Conservation (phyloP, 495 filamentous ascomycete species). For the Friedmanniomyces endolithicus region DNA sequence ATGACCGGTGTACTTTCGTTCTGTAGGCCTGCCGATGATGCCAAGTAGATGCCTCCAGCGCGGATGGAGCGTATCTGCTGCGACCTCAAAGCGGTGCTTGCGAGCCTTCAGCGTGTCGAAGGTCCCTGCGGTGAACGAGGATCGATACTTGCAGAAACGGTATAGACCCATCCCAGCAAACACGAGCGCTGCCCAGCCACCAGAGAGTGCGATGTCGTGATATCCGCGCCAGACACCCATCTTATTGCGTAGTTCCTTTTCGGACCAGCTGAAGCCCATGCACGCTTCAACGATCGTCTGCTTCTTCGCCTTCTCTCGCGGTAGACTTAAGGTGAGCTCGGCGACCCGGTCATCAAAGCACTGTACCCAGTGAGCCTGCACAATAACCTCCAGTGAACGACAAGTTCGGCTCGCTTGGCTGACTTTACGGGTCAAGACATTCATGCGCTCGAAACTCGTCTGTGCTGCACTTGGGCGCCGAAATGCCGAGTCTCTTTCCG, state of each 20-base stretch:
- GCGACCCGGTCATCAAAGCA: conserved; percentile 22
- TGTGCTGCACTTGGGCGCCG: background rate
- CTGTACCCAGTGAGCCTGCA: conserved; percentile 22
- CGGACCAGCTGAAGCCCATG: conserved; percentile 22
- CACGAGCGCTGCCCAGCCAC: conserved; percentile 28
- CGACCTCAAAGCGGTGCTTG: conserved; percentile 25
- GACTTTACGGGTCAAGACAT: conserved; percentile 20
- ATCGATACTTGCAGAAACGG: conserved; percentile 31
- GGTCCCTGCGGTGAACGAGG: conserved; percentile 23
- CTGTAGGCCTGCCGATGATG: conserved; percentile 15
- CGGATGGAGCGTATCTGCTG: conserved; percentile 30
- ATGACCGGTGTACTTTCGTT: conserved; percentile 22
- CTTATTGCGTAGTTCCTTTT: conserved; percentile 30
- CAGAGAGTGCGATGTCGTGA: conserved; percentile 25
- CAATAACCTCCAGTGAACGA: conserved; percentile 20
- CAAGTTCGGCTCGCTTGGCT: conserved; percentile 20
- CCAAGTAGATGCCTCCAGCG: conserved; percentile 24
- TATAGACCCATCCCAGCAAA: conserved; percentile 30
- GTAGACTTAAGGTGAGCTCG: conserved; percentile 1
- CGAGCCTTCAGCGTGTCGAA: conserved; percentile 21
- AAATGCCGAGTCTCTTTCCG: background rate
- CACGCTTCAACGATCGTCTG: conserved; percentile 19
- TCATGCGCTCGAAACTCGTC: conserved; percentile 12
- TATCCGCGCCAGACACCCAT: conserved; percentile 30
- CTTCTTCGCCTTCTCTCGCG: conserved; percentile 14